These are phyloP conservation scores for Umbilicus rupestris DNA, from an alignment of 164 flowering plant genomes.

Conservation along the genomic window DNA sequence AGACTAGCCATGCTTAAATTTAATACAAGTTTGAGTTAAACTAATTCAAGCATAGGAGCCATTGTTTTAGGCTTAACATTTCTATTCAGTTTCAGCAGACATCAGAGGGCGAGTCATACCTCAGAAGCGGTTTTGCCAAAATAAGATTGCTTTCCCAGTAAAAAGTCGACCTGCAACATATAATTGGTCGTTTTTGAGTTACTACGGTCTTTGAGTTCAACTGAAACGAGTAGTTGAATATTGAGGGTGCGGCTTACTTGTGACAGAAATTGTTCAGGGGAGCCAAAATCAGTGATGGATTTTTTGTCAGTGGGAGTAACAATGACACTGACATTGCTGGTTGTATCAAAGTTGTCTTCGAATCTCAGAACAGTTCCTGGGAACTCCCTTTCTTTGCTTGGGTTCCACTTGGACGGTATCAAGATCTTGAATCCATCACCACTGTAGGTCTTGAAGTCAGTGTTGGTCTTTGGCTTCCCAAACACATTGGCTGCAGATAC, in stretches of 20 bases:
- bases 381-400: slow-evolving; percentile 84
- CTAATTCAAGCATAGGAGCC: background rate
- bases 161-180: slow-evolving; percentile 54
- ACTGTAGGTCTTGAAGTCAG: slow-evolving; percentile 58
- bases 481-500: slow-evolving; percentile 77
- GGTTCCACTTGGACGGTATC: slow-evolving; percentile 93
- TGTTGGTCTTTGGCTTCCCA: slow-evolving; percentile 89
- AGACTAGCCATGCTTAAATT: too few species aligned
- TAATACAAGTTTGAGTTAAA: background rate
- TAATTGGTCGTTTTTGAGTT: background rate
- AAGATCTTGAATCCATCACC: slow-evolving; percentile 74
- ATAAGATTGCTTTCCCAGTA: slow-evolving; percentile 82
- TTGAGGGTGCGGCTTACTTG: slow-evolving; percentile 26
- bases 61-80: background rate
- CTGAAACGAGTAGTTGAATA: background rate
- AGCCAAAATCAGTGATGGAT: slow-evolving; percentile 67
- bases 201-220: background rate
- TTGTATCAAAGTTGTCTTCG: slow-evolving; percentile 90
- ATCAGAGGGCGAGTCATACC: slow-evolving; percentile 29
- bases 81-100: slow-evolving; percentile 3
- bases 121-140: slow-evolving; percentile 71
- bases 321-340: slow-evolving; percentile 56
- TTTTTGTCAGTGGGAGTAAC: slow-evolving; percentile 69
- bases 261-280: slow-evolving; percentile 82
- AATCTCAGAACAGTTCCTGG: slow-evolving; percentile 87